A percentile compares a stretch with the other conserved stretches of the same genome.
Evolutionary conservation across 768 basidiomycete species (phyloP).

Genomic region (Brasilioporus rufonigricans): DNA sequence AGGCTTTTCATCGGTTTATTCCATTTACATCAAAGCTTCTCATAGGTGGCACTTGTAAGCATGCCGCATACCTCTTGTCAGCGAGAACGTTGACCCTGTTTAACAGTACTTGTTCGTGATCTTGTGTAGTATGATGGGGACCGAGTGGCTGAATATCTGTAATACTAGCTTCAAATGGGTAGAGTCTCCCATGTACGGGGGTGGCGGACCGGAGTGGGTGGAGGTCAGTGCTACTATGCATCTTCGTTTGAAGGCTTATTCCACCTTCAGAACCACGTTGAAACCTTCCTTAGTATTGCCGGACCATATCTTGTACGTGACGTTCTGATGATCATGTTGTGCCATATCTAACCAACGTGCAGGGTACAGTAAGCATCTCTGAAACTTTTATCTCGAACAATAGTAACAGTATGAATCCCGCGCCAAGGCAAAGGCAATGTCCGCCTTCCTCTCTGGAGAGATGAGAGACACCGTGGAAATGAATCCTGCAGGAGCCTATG

Average conservation of each 20-base stretch:
- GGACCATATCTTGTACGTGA: slow-evolving; percentile 78
- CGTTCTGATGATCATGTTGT: neutral
- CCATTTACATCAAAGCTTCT: slow-evolving; percentile 39
- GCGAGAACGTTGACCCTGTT: slow-evolving; percentile 3
- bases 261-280: slow-evolving; percentile 67
- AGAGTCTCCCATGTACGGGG: slow-evolving; percentile 78
- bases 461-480: slow-evolving; percentile 92
- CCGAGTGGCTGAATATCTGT: slow-evolving; percentile 4
- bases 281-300: slow-evolving; percentile 78
- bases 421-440: slow-evolving; percentile 88
- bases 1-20: neutral
- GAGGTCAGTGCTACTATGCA: slow-evolving; percentile 51
- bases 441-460: slow-evolving; percentile 93
- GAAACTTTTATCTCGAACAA: neutral
- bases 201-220: slow-evolving; percentile 86
- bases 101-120: slow-evolving; percentile 79
- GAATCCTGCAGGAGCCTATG: slow-evolving; percentile 77
- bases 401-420: neutral
- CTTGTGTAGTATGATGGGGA: neutral
- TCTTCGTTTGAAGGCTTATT: neutral
- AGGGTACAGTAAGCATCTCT: slow-evolving; percentile 68
- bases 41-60: slow-evolving; percentile 46
- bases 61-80: neutral
- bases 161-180: slow-evolving; percentile 88
- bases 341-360: neutral